These are phyloP conservation scores for Hydrangea macrophylla DNA, from an alignment of 148 eudicot species.

Conservation along the genomic window DNA sequence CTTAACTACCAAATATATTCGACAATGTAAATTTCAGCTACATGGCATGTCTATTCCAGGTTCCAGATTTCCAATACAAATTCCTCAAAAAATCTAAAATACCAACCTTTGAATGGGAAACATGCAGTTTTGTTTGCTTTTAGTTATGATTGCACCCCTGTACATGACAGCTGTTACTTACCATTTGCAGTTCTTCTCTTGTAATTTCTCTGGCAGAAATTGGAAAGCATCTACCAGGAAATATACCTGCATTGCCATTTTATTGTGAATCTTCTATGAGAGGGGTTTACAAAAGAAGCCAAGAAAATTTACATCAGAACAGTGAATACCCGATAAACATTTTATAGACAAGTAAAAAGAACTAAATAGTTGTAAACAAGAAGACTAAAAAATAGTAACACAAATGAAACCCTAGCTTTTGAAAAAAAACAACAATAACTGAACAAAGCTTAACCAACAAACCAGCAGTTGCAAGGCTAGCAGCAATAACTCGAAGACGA, in stretches of 20 bases:
- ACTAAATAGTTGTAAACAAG: neutral
- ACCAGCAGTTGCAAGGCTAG: conserved; percentile 97
- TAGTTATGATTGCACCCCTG: neutral
- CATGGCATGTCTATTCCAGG: neutral
- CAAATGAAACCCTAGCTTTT: neutral
- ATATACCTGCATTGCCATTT: conserved; percentile 58
- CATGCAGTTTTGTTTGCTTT: neutral
- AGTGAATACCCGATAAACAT: neutral
- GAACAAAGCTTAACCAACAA: conserved; percentile 16
- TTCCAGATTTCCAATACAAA: neutral
- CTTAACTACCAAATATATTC: neutral
- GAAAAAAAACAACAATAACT: neutral
- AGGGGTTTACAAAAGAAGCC: neutral
- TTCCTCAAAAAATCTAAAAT: conserved; percentile 5
- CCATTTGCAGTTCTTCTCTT: conserved; percentile 74
- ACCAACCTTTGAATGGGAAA: neutral
- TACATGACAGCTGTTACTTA: conserved; percentile 19
- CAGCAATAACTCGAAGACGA: conserved; percentile 90
- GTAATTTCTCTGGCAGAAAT: conserved; percentile 90
- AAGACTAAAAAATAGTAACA: neutral
- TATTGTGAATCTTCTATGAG: neutral
- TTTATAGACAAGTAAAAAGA: neutral
- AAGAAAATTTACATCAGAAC: conserved; percentile 3
- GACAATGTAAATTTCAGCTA: neutral
- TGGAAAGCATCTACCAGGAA: conserved; percentile 86